Conservation (phyloP, 2,329 filamentous ascomycete genomes). For the Cercospora nicotianae region DNA sequence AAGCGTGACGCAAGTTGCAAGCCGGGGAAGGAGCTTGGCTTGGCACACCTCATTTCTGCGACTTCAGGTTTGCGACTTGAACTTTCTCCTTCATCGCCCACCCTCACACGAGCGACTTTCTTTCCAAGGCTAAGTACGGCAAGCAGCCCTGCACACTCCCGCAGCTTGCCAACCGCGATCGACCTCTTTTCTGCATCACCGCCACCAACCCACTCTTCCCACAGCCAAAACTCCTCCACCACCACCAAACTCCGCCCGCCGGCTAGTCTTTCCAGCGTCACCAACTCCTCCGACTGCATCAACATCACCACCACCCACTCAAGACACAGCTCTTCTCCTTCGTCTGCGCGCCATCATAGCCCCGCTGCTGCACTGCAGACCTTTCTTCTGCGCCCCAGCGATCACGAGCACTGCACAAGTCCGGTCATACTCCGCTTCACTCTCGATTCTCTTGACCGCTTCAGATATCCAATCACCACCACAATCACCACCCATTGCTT, state of each 20-base stretch:
- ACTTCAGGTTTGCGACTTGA: neutral
- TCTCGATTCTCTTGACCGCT: slow-evolving; percentile 15
- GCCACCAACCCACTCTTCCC: neutral
- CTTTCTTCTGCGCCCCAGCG: slow-evolving; percentile 1
- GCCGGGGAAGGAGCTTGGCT: neutral
- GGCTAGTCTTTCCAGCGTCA: neutral
- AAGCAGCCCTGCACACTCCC: neutral
- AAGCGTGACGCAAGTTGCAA: neutral
- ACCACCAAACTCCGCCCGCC: neutral
- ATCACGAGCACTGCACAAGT: slow-evolving; percentile 9
- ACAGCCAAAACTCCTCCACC: neutral
- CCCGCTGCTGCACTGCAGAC: slow-evolving; percentile 4
- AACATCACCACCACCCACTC: neutral
- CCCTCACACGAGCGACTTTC: neutral
- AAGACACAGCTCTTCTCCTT: neutral
- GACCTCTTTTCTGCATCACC: neutral
- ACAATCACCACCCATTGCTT: slow-evolving; percentile 17
- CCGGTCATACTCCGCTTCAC: neutral
- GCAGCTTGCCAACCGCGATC: neutral
- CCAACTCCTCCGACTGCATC: neutral
- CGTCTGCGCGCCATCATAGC: slow-evolving; percentile 10
- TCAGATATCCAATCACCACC: slow-evolving; percentile 20
- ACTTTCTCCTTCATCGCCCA: neutral
- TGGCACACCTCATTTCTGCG: neutral
- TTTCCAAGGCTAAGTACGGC: neutral